Evolutionary conservation across 805 yeast genomes (phyloP).

Genomic region (Monosporozyma servazzii): DNA sequence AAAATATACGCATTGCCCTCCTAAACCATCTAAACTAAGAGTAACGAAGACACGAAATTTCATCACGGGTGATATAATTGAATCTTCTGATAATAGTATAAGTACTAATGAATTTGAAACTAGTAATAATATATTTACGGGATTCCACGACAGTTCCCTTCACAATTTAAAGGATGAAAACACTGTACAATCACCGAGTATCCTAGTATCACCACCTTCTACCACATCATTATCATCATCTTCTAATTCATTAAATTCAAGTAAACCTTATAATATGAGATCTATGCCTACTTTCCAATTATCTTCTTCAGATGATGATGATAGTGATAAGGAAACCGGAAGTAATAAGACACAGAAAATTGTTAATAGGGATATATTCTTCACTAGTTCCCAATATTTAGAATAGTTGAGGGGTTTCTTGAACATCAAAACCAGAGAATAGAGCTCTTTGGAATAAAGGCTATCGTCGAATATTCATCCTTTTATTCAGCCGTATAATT

Average conservation of each 20-base stretch:
- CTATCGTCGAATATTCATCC: no score
- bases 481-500: neutral
- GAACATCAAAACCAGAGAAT: no score
- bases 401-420: neutral
- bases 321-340: neutral
- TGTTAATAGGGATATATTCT: neutral
- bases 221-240: neutral
- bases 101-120: neutral
- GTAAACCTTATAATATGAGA: neutral
- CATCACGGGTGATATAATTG: conserved; percentile 3
- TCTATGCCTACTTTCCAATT: neutral
- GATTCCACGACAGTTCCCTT: neutral
- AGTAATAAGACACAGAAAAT: neutral
- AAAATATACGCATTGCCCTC: neutral
- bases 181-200: neutral
- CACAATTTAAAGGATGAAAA: neutral
- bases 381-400: neutral
- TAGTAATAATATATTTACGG: neutral
- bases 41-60: conserved; percentile 3
- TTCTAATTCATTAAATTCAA: neutral
- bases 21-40: neutral
- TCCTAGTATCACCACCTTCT: neutral
- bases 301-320: neutral
- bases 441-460: no score
- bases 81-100: neutral